A percentile compares a stretch with the other conserved stretches of the same genome.
Evolutionary conservation across 202 grass and related monocot species (phyloP).

Genomic region (Hordeum pubiflorum): DNA sequence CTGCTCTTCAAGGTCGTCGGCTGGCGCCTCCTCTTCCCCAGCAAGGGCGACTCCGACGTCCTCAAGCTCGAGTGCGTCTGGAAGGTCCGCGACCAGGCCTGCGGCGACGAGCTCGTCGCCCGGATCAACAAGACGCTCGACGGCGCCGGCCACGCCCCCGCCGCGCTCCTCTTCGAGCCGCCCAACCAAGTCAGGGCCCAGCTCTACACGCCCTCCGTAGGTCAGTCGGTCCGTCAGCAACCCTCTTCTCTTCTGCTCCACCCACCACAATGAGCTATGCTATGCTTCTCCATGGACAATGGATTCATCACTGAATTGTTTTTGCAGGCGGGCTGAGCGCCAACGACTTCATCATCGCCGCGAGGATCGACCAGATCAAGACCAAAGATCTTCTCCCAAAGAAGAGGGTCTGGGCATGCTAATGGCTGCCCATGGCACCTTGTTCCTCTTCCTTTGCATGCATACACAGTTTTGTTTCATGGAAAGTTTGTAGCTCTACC

Average conservation of each 20-base stretch:
- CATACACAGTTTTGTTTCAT: not conserved
- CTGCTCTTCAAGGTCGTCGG: conserved; percentile 76
- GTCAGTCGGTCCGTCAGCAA: not conserved
- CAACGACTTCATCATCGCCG: conserved; percentile 42
- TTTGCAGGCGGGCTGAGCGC: conserved; percentile 26
- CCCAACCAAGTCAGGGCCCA: conserved; percentile 65
- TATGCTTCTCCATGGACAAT: not conserved
- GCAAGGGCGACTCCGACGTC: not conserved
- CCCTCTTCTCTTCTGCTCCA: not conserved
- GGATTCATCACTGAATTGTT: not conserved
- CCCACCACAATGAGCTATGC: too few relatives aligned
- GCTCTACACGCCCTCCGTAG: conserved; percentile 43
- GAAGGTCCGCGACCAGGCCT: conserved; percentile 65
- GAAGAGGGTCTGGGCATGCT: conserved; percentile 48
- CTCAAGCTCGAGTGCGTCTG: conserved; percentile 55
- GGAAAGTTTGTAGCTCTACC: not conserved
- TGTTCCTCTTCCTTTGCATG: not conserved
- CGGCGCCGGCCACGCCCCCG: conserved; percentile 42
- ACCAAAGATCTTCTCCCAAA: conserved; percentile 40
- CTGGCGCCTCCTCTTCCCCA: conserved; percentile 45
- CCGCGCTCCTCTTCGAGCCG: conserved; percentile 34
- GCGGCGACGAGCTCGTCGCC: conserved; percentile 47
- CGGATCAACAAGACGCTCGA: conserved; percentile 56
- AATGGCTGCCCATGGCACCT: not conserved
- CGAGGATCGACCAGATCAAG: conserved; percentile 46